Conservation (phyloP, 1,284 basidiomycete genomes). For the Wallemia hederae region DNA sequence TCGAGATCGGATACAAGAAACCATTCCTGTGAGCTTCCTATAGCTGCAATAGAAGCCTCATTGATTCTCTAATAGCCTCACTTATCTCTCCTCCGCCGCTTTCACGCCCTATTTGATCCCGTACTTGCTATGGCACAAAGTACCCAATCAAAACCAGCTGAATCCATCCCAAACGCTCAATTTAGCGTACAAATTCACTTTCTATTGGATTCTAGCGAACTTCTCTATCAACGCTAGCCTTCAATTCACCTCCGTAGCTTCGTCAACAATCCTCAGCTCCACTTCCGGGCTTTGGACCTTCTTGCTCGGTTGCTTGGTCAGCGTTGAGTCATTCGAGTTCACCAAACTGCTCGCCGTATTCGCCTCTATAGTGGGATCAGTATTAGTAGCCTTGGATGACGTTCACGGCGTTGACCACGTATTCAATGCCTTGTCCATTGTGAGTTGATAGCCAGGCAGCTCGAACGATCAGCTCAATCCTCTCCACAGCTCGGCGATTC, state of each 20-base stretch:
- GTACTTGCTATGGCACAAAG: constrained; percentile 21
- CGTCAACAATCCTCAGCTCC: constrained; percentile 58
- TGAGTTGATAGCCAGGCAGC: constrained; percentile 2
- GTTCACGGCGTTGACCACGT: constrained; percentile 15
- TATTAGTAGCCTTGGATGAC: constrained; percentile 59
- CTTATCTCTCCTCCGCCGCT: constrained; percentile 60
- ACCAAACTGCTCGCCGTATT: constrained; percentile 49
- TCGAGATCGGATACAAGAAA: constrained; percentile 26
- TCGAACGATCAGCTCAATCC: constrained; percentile 10
- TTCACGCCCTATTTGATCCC: constrained; percentile 75
- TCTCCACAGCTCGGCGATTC: constrained; percentile 35
- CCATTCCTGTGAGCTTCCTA: constrained; percentile 36
- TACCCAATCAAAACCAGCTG: constrained; percentile 4
- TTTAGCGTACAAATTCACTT: not conserved
- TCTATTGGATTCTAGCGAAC: constrained; percentile 1
- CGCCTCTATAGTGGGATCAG: constrained; percentile 41
- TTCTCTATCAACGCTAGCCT: not conserved
- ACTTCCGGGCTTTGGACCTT: constrained; percentile 76
- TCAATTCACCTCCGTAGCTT: constrained; percentile 62
- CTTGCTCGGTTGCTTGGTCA: constrained; percentile 48
- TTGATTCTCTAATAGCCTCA: constrained; percentile 25
- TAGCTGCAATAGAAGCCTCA: not conserved
- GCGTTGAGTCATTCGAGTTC: constrained; percentile 46
- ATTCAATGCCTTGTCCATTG: not conserved
- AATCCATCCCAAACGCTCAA: constrained; percentile 5